Evolutionary conservation across 495 filamentous ascomycete genomes (phyloP).

Genomic region (Penicillium cataractarum): DNA sequence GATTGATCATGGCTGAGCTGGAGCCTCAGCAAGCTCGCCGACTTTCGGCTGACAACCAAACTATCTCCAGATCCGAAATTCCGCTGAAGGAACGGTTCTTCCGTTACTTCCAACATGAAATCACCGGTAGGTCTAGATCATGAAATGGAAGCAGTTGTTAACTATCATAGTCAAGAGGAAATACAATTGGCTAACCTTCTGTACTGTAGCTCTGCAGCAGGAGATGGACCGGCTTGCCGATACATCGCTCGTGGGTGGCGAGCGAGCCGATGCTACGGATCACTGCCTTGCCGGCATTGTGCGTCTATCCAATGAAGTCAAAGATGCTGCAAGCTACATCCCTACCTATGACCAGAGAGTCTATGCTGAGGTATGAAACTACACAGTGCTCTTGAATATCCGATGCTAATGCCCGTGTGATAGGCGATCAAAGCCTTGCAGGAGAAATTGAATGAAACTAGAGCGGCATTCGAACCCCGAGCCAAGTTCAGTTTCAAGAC

Average conservation of each 20-base stretch:
- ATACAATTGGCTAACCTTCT: not conserved
- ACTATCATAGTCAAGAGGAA: not conserved
- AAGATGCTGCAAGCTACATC: constrained; percentile 67
- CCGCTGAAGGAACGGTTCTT: constrained; percentile 75
- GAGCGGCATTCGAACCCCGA: constrained; percentile 61
- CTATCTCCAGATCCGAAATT: constrained; percentile 45
- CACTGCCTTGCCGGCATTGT: constrained; percentile 68
- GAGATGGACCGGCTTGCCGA: constrained; percentile 60
- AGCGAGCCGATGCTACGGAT: constrained; percentile 67
- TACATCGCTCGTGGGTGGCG: constrained; percentile 55
- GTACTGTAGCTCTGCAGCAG: constrained; percentile 58
- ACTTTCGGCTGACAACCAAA: constrained; percentile 47
- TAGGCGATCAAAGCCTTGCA: constrained; percentile 71
- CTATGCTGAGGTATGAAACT: constrained; percentile 62
- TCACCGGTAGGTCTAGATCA: constrained; percentile 55
- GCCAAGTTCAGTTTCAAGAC: constrained; percentile 77
- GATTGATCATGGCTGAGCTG: constrained; percentile 37
- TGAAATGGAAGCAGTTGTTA: not conserved
- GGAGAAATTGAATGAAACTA: constrained; percentile 63
- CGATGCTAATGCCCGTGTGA: not conserved
- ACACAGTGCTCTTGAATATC: not conserved
- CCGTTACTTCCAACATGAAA: constrained; percentile 74
- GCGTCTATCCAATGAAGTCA: constrained; percentile 67
- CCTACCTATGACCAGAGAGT: constrained; percentile 78
- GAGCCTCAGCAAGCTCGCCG: constrained; percentile 37